These are phyloP conservation scores for Cocos nucifera DNA, from an alignment of 176 grass and related monocot genomes.

Conservation along the genomic window DNA sequence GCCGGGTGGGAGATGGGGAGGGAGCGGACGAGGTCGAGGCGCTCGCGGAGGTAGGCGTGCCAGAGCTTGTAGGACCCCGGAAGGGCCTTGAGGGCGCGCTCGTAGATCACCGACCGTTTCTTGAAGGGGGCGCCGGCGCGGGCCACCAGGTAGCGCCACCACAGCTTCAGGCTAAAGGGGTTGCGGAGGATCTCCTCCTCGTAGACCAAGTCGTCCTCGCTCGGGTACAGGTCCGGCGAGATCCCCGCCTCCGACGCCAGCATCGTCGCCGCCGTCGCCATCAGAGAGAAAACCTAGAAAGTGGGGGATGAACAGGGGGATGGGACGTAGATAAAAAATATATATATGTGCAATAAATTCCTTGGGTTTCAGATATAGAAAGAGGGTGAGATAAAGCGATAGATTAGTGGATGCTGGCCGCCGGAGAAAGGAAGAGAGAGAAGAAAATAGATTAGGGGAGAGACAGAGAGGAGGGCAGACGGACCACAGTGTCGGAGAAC, in stretches of 20 bases:
- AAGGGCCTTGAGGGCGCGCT: constrained; percentile 68
- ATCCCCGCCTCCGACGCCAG: neutral
- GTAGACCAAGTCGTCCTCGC: constrained; percentile 59
- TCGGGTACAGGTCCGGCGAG: constrained; percentile 54
- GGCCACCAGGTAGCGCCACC: constrained; percentile 87
- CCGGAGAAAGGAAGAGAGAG: too few relatives aligned
- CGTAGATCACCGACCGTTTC: constrained; percentile 69
- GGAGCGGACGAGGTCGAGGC: constrained; percentile 57
- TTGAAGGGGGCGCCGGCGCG: constrained; percentile 50
- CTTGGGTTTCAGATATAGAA: too few relatives aligned
- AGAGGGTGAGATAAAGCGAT: too few relatives aligned
- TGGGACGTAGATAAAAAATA: too few relatives aligned
- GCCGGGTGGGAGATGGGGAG: constrained; percentile 49
- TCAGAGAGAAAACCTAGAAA: too few relatives aligned
- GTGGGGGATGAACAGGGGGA: too few relatives aligned
- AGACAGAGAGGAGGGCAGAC: too few relatives aligned
- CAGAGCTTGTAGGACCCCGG: constrained; percentile 81
- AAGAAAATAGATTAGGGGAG: too few relatives aligned
- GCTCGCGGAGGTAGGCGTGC: constrained; percentile 78
- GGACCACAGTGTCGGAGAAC: too few relatives aligned
- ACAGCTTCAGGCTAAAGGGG: constrained; percentile 70
- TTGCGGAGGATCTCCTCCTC: constrained; percentile 82
- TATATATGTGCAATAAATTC: too few relatives aligned
- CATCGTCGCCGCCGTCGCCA: too few relatives aligned
- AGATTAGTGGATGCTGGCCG: too few relatives aligned